Conservation (phyloP, 768 basidiomycete species). For the Tephrocybe sp. region DNA sequence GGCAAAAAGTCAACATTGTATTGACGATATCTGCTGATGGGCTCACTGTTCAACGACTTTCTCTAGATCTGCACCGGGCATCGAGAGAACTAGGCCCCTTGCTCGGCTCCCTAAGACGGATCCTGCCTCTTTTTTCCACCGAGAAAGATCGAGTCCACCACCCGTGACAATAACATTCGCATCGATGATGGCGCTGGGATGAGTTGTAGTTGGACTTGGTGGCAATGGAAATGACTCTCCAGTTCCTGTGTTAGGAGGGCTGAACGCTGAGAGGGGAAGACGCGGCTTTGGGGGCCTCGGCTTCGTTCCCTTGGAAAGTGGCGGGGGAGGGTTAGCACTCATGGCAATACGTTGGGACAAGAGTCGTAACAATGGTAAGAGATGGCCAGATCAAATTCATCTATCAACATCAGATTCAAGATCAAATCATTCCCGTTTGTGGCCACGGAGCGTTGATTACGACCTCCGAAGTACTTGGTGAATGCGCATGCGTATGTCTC, state of each 20-base stretch:
- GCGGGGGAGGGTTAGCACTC: constrained; percentile 20
- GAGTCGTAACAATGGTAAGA: background rate
- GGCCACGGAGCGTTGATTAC: too few species aligned
- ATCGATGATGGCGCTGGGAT: constrained; percentile 66
- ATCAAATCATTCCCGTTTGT: background rate
- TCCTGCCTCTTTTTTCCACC: constrained; percentile 55
- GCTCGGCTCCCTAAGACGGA: constrained; percentile 42
- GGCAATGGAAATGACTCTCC: constrained; percentile 67
- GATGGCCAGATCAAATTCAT: background rate
- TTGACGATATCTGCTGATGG: background rate
- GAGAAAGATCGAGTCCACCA: constrained; percentile 37
- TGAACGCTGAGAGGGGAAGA: constrained; percentile 75
- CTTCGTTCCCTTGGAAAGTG: constrained; percentile 41
- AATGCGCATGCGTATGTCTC: too few species aligned
- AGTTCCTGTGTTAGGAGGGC: constrained; percentile 64
- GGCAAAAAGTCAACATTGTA: background rate
- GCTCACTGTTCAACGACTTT: constrained; percentile 48
- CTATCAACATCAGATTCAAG: constrained; percentile 8
- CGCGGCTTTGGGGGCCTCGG: constrained; percentile 62
- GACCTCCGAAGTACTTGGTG: too few species aligned
- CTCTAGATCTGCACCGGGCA: constrained; percentile 43
- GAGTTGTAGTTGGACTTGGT: constrained; percentile 63
- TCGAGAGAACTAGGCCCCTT: constrained; percentile 55
- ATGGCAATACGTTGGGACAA: constrained; percentile 3
- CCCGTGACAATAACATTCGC: constrained; percentile 53